These are phyloP conservation scores for Phlegmacium glaucopus DNA, from an alignment of 768 basidiomycete species.

Conservation along the genomic window DNA sequence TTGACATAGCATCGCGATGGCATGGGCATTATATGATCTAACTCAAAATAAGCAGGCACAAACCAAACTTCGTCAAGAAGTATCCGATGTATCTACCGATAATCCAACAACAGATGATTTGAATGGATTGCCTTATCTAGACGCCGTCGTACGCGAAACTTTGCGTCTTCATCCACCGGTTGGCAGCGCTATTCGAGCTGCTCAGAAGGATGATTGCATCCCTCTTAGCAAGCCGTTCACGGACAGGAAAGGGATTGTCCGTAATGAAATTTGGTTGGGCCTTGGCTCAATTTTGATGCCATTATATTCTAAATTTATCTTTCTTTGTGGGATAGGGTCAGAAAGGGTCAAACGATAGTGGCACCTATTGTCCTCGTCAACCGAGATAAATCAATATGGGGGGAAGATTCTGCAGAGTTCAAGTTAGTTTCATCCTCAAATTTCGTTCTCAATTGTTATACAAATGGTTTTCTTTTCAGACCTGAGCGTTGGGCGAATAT, in stretches of 20 bases:
- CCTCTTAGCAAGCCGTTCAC: constrained; percentile 47
- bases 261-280: no score
- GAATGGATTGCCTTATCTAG: no score
- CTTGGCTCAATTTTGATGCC: no score
- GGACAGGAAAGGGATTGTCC: no score
- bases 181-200: constrained; percentile 35
- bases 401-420: no score
- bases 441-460: no score
- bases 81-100: constrained; percentile 41
- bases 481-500: no score
- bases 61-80: constrained; percentile 53
- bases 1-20: constrained; percentile 34
- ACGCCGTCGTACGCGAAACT: no score
- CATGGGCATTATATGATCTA: constrained; percentile 61
- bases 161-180: constrained; percentile 55
- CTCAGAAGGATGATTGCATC: constrained; percentile 47
- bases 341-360: constrained; percentile 40
- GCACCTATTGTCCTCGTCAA: constrained; percentile 51
- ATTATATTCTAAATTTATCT: background rate
- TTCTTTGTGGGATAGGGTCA: constrained; percentile 24
- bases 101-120: no score
- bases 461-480: no score
- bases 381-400: no score
- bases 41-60: constrained; percentile 46
- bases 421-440: no score